A percentile compares a stretch with the other conserved stretches of the same genome.
Conservation (phyloP, 768 basidiomycete species). For the Tricholoma sp. region DNA sequence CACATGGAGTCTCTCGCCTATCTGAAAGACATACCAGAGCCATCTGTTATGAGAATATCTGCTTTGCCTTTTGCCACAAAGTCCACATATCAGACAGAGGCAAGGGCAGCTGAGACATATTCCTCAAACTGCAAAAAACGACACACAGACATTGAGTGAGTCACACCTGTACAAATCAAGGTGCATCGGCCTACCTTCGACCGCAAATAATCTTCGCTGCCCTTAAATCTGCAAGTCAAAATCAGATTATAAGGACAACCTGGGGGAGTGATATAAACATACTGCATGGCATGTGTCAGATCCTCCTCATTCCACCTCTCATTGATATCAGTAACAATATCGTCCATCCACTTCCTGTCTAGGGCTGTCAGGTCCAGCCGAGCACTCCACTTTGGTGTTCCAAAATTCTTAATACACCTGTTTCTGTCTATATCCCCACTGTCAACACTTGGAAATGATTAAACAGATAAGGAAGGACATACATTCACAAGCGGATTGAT, state of each 20-base stretch:
- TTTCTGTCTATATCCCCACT: conserved; percentile 64
- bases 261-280: conserved; percentile 23
- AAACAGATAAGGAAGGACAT: conserved; percentile 16
- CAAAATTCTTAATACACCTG: conserved; percentile 82
- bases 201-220: conserved; percentile 91
- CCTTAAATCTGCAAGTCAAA: too few species aligned
- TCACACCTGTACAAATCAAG: not conserved
- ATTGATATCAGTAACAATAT: conserved; percentile 81
- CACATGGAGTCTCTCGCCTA: too few species aligned
- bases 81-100: conserved; percentile 87
- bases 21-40: too few species aligned
- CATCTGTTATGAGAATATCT: conserved; percentile 67
- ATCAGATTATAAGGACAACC: not conserved
- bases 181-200: conserved; percentile 53
- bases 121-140: too few species aligned
- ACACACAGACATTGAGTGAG: not conserved
- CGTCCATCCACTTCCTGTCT: conserved; percentile 98
- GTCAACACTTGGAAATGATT: too few species aligned
- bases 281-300: conserved; percentile 64
- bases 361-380: conserved; percentile 81
- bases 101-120: too few species aligned
- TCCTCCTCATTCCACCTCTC: too few species aligned
- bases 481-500: conserved; percentile 91
- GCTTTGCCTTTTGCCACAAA: conserved; percentile 70
- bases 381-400: conserved; percentile 73